Conservation (phyloP, 1,284 basidiomycete species). For the Irpex sp. region DNA sequence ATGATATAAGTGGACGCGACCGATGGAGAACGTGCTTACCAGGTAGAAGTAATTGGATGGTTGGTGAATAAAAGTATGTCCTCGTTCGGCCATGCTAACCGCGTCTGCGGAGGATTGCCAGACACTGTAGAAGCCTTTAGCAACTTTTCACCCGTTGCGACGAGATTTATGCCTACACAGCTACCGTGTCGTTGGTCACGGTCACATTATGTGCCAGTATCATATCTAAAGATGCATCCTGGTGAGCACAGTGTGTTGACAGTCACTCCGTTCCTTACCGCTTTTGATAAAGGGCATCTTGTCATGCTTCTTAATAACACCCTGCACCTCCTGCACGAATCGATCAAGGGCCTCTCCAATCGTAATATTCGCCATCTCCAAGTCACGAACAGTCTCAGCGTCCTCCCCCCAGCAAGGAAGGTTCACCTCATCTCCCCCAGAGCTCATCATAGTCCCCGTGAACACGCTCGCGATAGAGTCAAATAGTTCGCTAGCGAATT, state of each 20-base stretch:
- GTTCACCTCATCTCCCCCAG: slow-evolving; percentile 83
- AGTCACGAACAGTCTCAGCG: slow-evolving; percentile 38
- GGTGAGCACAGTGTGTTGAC: neutral
- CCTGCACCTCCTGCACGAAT: slow-evolving; percentile 56
- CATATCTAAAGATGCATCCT: slow-evolving; percentile 47
- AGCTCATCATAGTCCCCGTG: slow-evolving; percentile 59
- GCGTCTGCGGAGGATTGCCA: slow-evolving; percentile 23
- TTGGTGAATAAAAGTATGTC: slow-evolving; percentile 21
- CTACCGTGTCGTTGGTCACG: slow-evolving; percentile 64
- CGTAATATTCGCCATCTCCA: slow-evolving; percentile 24
- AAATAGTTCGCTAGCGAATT: slow-evolving; percentile 44
- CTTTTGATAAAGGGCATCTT: slow-evolving; percentile 68
- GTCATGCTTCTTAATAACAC: slow-evolving; percentile 33
- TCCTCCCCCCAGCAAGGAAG: slow-evolving; percentile 64
- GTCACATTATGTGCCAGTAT: slow-evolving; percentile 58
- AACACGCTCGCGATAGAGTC: slow-evolving; percentile 36
- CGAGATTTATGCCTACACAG: slow-evolving; percentile 44
- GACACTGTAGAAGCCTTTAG: slow-evolving; percentile 10
- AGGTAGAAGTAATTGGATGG: slow-evolving; percentile 26
- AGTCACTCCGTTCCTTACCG: slow-evolving; percentile 27
- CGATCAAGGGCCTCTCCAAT: slow-evolving; percentile 51
- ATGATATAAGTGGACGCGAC: neutral
- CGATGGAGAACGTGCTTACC: slow-evolving; percentile 19
- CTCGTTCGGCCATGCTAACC: slow-evolving; percentile 15
- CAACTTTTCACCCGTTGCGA: neutral